phyloP scores from a whole-genome alignment of 176 grass and related monocot genomes.

The Rhynchospora breviuscula region DNA sequence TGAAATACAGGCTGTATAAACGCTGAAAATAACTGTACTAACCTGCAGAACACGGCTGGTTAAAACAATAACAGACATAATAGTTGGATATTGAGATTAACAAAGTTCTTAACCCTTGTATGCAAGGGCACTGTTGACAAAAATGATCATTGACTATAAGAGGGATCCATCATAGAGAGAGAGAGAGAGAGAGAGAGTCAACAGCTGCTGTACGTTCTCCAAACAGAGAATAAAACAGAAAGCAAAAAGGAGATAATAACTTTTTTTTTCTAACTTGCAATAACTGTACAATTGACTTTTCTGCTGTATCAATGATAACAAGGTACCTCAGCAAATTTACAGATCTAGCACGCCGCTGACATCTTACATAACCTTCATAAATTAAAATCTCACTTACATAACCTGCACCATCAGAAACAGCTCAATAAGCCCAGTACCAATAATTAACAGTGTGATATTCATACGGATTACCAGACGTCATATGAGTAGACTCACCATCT shows the following conservation, averaged over 20 bases:
- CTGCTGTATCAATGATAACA: conserved; percentile 1
- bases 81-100: background rate
- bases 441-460: background rate
- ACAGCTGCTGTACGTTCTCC: background rate
- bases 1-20: conserved; percentile 3
- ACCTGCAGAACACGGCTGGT: conserved; percentile 9
- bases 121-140: background rate
- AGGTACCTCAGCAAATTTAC: background rate
- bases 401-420: background rate
- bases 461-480: background rate
- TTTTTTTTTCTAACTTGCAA: background rate
- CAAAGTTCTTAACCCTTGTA: background rate
- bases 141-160: background rate
- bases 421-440: background rate
- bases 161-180: background rate
- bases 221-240: background rate
- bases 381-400: background rate
- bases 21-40: background rate
- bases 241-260: background rate
- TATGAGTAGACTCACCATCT: background rate
- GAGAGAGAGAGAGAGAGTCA: background rate
- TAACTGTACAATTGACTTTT: conserved; percentile 19
- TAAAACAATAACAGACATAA: background rate
- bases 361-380: background rate
- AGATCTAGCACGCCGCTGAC: background rate